These are phyloP conservation scores for Cercospora janseana DNA, from an alignment of 2,329 filamentous ascomycete genomes.

Conservation along the genomic window DNA sequence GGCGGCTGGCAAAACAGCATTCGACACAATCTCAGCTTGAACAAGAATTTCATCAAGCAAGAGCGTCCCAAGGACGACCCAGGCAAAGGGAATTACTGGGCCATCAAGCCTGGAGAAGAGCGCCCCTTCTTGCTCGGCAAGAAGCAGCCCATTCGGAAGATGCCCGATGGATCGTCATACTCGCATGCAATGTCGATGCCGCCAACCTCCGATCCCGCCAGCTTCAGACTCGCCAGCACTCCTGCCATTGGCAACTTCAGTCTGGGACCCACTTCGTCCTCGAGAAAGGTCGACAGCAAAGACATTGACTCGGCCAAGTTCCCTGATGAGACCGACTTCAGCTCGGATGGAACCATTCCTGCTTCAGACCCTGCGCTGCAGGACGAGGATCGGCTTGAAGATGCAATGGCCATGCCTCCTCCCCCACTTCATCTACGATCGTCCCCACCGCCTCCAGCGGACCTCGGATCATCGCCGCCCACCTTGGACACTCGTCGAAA, in stretches of 20 bases:
- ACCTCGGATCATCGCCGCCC: slow-evolving; percentile 90
- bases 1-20: slow-evolving; percentile 99
- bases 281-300: slow-evolving; percentile 40
- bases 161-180: slow-evolving; percentile 51
- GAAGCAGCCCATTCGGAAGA: slow-evolving; percentile 54
- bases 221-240: slow-evolving; percentile 41
- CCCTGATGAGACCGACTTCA: slow-evolving; percentile 51
- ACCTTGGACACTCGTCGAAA: slow-evolving; percentile 65
- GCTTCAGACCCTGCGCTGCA: slow-evolving; percentile 52
- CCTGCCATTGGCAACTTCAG: slow-evolving; percentile 40
- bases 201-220: slow-evolving; percentile 29
- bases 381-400: slow-evolving; percentile 45
- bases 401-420: slow-evolving; percentile 43
- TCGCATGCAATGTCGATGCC: slow-evolving; percentile 32
- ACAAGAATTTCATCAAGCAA: slow-evolving; percentile 95
- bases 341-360: slow-evolving; percentile 53
- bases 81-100: slow-evolving; percentile 97
- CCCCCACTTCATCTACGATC: slow-evolving; percentile 55
- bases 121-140: slow-evolving; percentile 87
- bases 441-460: slow-evolving; percentile 63
- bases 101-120: slow-evolving; percentile 86
- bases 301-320: slow-evolving; percentile 52
- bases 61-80: slow-evolving; percentile 95
- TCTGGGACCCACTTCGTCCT: slow-evolving; percentile 33
- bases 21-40: slow-evolving; percentile 92